These are phyloP conservation scores for Tulasnella sp. DNA, from an alignment of 768 basidiomycete genomes.

Conservation along the genomic window DNA sequence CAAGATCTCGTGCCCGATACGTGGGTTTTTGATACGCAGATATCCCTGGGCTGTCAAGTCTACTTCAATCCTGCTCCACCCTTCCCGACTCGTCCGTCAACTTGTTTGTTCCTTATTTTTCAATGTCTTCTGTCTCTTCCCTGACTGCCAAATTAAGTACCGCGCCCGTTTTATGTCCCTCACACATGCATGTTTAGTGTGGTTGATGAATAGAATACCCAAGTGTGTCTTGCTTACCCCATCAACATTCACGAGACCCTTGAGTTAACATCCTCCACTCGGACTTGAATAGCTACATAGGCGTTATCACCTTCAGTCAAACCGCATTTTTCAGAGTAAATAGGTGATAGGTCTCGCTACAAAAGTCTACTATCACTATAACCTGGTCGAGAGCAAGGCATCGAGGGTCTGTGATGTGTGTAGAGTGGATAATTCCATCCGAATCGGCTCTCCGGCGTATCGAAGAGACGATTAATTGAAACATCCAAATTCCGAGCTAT, in stretches of 20 bases:
- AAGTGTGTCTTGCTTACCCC: no score
- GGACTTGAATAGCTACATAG: not conserved
- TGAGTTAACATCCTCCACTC: no score
- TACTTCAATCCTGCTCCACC: no score
- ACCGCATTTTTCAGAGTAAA: not conserved
- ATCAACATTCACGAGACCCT: no score
- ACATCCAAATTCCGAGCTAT: not conserved
- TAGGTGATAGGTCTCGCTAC: not conserved
- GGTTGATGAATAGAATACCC: not conserved
- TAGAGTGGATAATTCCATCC: not conserved
- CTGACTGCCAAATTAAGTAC: slow-evolving; percentile 6
- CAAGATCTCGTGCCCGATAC: no score
- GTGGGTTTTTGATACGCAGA: no score
- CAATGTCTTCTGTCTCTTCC: not conserved
- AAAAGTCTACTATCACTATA: not conserved
- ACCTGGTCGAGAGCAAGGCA: not conserved
- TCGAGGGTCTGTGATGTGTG: not conserved
- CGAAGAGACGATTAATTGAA: not conserved
- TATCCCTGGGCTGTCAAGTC: no score
- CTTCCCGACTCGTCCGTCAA: not conserved
- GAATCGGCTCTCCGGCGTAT: not conserved
- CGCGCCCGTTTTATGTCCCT: not conserved
- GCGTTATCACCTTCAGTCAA: not conserved
- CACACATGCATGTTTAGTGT: not conserved
- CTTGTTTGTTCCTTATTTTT: slow-evolving; percentile 3